These are phyloP conservation scores for Rauvolfia tetraphylla DNA, from an alignment of 257 asterid genomes.

Conservation along the genomic window DNA sequence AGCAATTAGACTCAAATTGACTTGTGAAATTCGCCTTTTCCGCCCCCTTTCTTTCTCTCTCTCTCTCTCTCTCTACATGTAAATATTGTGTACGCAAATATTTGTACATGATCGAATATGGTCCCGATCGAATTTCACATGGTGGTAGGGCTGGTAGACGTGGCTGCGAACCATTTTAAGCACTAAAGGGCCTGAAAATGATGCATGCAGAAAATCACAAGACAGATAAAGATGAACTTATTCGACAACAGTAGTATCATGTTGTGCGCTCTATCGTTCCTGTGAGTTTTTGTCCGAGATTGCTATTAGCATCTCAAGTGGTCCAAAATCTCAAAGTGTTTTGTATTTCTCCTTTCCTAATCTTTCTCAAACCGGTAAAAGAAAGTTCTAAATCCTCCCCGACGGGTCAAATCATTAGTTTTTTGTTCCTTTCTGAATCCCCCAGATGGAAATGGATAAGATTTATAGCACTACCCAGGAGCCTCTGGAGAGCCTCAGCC, in stretches of 20 bases:
- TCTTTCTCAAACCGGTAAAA: background rate
- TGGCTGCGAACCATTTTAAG: background rate
- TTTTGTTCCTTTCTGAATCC: background rate
- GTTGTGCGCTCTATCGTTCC: background rate
- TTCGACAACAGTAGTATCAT: background rate
- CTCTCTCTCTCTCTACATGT: background rate
- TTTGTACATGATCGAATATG: too few species aligned
- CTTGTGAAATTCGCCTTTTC: constrained; percentile 1
- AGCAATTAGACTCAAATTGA: constrained; percentile 26
- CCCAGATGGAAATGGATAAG: background rate
- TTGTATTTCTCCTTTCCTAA: background rate
- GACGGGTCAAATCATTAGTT: constrained; percentile 1
- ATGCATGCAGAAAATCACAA: constrained; percentile 7
- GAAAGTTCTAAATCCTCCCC: background rate
- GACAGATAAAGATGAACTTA: constrained; percentile 5
- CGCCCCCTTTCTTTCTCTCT: constrained; percentile 5
- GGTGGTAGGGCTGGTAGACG: background rate
- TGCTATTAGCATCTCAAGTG: background rate
- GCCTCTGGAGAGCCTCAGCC: too few species aligned
- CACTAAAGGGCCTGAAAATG: constrained; percentile 1
- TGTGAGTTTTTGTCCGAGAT: too few species aligned
- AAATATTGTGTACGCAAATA: too few species aligned
- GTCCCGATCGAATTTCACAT: background rate
- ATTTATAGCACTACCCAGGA: background rate
- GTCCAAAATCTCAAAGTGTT: constrained; percentile 4